Base-by-base conservation (phyloP, 106 monocot genomes). In the Narthecium ossifragum region DNA sequence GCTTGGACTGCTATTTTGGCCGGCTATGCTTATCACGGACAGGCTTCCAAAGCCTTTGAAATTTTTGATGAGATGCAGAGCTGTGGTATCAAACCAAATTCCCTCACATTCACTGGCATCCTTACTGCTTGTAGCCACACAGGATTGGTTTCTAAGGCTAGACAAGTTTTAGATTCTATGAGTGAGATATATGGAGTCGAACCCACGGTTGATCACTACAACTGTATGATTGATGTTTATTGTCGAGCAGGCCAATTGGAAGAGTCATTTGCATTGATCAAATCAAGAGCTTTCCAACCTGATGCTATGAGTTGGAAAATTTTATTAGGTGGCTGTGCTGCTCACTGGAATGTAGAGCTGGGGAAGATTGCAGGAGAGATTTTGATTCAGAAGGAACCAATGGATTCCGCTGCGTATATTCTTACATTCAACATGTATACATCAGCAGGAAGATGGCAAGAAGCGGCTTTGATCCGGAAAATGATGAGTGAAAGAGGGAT, bases 201-300 rank as follows among this genome's bases (percentile, higher is more conserved):
- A 59, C 55, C 74, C 20, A 68, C 55, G 23, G 26, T 38, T 31
- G 62, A 67, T 50, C 69, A 75, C 31, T 75, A 56, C 25, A 61
- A 69, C 32, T 69, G 62, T 49, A 53, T 75, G 68, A 24, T 75
- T 29, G 68, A 75, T 56, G 68, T 68, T 56, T 75, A 75, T 30
- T 68, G 75, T 49, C 61, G 75, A 37, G 68, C 75, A 24, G 60
- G 62, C 18, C 34, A 17, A 13, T n/a, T 75, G 36, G 55, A 38
- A 22, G 63, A 70, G 21, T 69, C 75, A 64, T 69, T 36, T 62
- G 46, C 46, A 14, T 75, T 70, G 30, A 64, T 70, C 26, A 41
- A 64, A 59, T 63, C 62, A 32, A 56, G 69, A 9, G 38, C 36
- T 25, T 69, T 76, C 51, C 31, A 57, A 59, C 75, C 62, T 25